These are phyloP conservation scores for Orobanche coerulescens DNA, from an alignment of 257 asterid genomes.

Conservation along the genomic window DNA sequence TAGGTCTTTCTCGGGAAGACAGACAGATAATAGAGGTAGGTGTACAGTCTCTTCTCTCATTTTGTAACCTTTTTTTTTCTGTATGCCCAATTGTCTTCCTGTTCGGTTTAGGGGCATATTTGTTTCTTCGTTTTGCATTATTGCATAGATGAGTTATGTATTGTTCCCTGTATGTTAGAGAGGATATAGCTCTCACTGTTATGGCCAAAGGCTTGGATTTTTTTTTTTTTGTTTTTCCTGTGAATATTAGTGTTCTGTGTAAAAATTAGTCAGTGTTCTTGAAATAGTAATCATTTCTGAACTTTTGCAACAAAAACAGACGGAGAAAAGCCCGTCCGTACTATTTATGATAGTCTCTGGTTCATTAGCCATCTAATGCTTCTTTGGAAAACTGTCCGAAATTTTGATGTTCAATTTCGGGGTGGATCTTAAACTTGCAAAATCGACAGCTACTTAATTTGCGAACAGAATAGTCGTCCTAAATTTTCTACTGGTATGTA, in stretches of 20 bases:
- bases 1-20: constrained; percentile 34
- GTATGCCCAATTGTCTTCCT: constrained; percentile 20
- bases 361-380: too few species aligned
- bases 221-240: too few species aligned
- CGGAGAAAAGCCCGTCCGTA: too few species aligned
- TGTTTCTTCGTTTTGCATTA: constrained; percentile 29
- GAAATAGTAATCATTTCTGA: constrained; percentile 20
- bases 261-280: constrained; percentile 19
- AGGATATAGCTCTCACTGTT: constrained; percentile 49
- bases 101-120: constrained; percentile 33
- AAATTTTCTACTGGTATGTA: too few species aligned
- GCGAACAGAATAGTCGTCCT: too few species aligned
- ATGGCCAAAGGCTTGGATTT: constrained; percentile 74
- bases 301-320: constrained; percentile 20
- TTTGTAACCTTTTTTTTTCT: constrained; percentile 19
- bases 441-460: too few species aligned
- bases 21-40: constrained; percentile 48
- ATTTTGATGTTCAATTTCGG: too few species aligned
- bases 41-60: constrained; percentile 60
- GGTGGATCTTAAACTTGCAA: too few species aligned
- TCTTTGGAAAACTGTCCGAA: too few species aligned
- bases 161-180: constrained; percentile 27
- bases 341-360: too few species aligned
- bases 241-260: constrained; percentile 35
- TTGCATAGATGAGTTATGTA: constrained; percentile 25